phyloP scores from a whole-genome alignment of 139 green algal species.

The Chlorella vulgaris region DNA sequence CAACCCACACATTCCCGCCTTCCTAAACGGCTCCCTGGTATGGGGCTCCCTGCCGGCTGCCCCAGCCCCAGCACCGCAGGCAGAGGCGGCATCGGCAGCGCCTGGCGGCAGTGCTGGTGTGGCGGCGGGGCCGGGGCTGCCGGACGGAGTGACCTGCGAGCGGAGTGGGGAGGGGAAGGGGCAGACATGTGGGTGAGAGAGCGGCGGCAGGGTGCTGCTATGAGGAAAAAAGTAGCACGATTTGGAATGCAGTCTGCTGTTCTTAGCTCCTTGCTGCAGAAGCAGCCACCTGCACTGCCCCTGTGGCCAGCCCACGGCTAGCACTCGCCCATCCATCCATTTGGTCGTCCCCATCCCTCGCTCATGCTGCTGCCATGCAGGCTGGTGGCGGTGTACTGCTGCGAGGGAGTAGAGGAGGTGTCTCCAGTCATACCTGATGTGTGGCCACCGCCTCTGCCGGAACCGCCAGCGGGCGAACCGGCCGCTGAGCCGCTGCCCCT shows the following conservation, averaged over 20 bases:
- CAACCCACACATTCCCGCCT: slow-evolving; percentile 66
- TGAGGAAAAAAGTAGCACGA: too few species aligned
- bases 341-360: not conserved
- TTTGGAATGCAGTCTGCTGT: too few species aligned
- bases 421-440: slow-evolving; percentile 39
- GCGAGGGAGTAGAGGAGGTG: slow-evolving; percentile 38
- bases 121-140: not conserved
- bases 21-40: slow-evolving; percentile 45
- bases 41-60: slow-evolving; percentile 58
- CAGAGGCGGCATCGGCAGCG: not conserved
- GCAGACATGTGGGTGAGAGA: not conserved
- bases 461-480: not conserved
- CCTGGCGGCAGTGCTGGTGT: not conserved
- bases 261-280: too few species aligned
- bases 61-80: not conserved
- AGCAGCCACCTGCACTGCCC: too few species aligned
- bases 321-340: not conserved
- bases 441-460: slow-evolving; percentile 43
- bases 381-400: slow-evolving; percentile 64
- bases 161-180: not conserved
- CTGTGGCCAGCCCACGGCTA: too few species aligned
- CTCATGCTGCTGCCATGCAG: slow-evolving; percentile 7
- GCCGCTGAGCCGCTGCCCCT: not conserved
- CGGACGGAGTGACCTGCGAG: slow-evolving; percentile 25
- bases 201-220: too few species aligned